Evolutionary conservation across 306 rosid genomes (phyloP), one percentile per base, ranked within the genome.

Genomic region (Gillenia trifoliata): DNA sequence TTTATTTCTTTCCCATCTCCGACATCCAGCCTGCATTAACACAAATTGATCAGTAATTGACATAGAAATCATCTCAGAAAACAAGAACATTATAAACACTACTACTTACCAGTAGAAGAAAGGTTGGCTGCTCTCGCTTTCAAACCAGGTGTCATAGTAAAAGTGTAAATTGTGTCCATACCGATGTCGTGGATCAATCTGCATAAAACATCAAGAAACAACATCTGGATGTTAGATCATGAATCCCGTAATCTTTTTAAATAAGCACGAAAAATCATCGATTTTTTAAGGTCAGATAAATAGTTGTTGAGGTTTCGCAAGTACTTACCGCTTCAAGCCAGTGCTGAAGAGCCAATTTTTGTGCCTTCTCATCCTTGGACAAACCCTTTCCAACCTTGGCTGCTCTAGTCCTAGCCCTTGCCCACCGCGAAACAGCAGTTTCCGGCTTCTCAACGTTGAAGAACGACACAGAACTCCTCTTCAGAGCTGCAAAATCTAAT

Each of bases 381-480:
- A 94, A 85, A 81, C 99, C 99, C 82, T 94, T 94, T 41, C 99
- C 99, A 59, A 87, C 97, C 97, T 90, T 94, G 33, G 99, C 99
- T 62, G 93, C 99, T 85, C 92, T 87, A 6, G 93, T 92, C 75
- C 90, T 87, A 50, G 99, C 99, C 77, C 99, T 87, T 47, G 97
- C 86, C 99, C 99, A 94, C 81, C 93, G 34, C 61, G 97, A 92
- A 29, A 81, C 76, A 3, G 91, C 97, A 9, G 92, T 87, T 82
- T 94, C 97, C 47, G 85, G 92, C 77, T 94, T 94, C 64, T 90
- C 76, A 2, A 54, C 86, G 54, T 88, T 84, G 64, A 90, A 90
- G 78, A 88, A 90, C 20, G 96, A 92, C 59, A 94, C 89, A 23
- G 96, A 92, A 69, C 95, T 94, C 71, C 88, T 81, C 78, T 83